Base-by-base conservation (phyloP, 352 stramenopile genomes). In the Phytophthora gonapodyides region DNA sequence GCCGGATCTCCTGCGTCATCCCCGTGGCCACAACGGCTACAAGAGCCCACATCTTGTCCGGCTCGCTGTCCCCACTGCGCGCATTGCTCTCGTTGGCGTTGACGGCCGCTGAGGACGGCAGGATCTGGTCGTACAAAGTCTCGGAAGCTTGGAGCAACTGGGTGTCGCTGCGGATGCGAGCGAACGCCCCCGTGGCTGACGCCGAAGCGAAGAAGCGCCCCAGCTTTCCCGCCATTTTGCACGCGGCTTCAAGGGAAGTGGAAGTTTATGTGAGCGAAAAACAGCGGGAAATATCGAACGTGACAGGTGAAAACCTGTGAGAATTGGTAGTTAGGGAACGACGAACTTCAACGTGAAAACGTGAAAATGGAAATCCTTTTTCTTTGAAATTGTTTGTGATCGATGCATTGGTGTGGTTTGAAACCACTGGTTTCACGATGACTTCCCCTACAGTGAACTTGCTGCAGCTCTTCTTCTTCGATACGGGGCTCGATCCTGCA, bases 1-100 rank as follows among this genome's bases (percentile, higher is more conserved):
- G 54, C 49, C 77, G 57, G 10, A 84, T 61, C 51, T 87, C 77
- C 42, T 69, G 66, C 36, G 59, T 67, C 38, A 87, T 72, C 7
- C 50, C 64, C 5, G 75, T 80, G 21, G 77, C 77, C 16, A 84
- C 66, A 10, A 87, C 63, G 0, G 77, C 77, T 41, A 82, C 77
- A 24, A 84, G 54, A 33, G 72, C 77, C 69, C 61, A 82, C 30
- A 86, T 64, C 41, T 68, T 67, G 42, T 74, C 67, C 16, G 66
- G 57, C 35, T 72, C 55, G 21, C 38, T 64, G 21, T 78, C 54
- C 3, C 49, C 53, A 30, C 50, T 71, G 17, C 41, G 52, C 24
- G 60, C 34, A 31, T 71, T 71, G 51, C 54, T 67, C 41, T 68
- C 60, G 53, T 73, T 43, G 7, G 30, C 35, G 27, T 37, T 31